These are phyloP conservation scores for Backusella mclennaniae DNA, from an alignment of 192 early-diverging fungal species.

Conservation along the genomic window DNA sequence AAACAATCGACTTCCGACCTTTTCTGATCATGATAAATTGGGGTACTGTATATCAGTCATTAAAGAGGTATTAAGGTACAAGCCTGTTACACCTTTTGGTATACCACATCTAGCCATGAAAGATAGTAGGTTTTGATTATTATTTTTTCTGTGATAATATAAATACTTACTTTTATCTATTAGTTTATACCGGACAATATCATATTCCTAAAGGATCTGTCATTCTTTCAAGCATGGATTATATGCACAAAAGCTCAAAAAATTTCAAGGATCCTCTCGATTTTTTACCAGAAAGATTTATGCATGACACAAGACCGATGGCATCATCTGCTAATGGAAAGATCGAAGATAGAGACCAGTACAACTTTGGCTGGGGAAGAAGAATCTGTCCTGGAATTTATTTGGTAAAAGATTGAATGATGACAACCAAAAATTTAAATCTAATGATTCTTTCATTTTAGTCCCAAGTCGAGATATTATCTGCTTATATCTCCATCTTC, in stretches of 20 bases:
- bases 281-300: not conserved
- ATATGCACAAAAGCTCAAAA: not conserved
- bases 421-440: not conserved
- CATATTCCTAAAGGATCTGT: not conserved
- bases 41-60: not conserved
- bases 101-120: not conserved
- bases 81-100: not conserved
- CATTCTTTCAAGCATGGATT: not conserved
- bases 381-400: conserved; percentile 11
- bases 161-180: too few relatives aligned
- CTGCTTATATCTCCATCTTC: not conserved
- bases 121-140: not conserved
- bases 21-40: not conserved
- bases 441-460: not conserved
- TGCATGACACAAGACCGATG: not conserved
- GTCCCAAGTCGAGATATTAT: not conserved
- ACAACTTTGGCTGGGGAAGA: conserved; percentile 8
- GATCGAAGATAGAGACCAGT: not conserved
- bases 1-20: not conserved
- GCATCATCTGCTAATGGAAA: not conserved
- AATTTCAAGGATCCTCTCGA: not conserved
- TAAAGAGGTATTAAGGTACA: not conserved
- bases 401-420: not conserved
- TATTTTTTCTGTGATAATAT: not conserved
- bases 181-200: not conserved